These are phyloP conservation scores for Sonneratia caseolaris DNA, from an alignment of 345 rosid genomes.

Conservation along the genomic window DNA sequence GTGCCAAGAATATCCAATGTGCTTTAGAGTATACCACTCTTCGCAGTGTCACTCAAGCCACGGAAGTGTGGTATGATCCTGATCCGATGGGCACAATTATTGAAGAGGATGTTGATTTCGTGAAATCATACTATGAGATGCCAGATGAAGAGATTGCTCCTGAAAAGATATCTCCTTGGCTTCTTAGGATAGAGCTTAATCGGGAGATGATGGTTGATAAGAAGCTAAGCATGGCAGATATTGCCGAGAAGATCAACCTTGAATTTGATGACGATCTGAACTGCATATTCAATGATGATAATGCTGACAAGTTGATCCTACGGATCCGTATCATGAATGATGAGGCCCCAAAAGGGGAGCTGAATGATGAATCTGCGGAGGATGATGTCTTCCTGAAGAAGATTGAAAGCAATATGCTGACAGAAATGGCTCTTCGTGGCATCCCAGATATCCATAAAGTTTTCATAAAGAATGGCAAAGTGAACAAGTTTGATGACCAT, in stretches of 20 bases:
- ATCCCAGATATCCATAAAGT: conserved; percentile 95
- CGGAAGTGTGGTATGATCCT: conserved; percentile 98
- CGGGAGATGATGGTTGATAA: conserved; percentile 99
- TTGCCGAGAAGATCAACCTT: conserved; percentile 89
- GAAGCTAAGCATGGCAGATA: conserved; percentile 91
- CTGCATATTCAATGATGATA: conserved; percentile 92
- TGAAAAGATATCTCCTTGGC: conserved; percentile 93
- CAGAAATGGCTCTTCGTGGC: conserved; percentile 96
- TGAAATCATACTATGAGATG: conserved; percentile 92
- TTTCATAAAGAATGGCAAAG: conserved; percentile 72
- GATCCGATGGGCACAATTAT: conserved; percentile 89
- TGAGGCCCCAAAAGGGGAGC: conserved; percentile 83
- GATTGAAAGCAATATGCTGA: conserved; percentile 94
- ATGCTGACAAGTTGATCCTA: conserved; percentile 82
- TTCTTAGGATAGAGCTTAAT: conserved; percentile 90
- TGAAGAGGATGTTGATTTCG: conserved; percentile 88
- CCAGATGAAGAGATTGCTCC: conserved; percentile 96
- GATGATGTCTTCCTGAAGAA: conserved; percentile 95
- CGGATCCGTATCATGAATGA: conserved; percentile 94
- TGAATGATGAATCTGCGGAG: conserved; percentile 83
- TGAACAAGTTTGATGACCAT: conserved; percentile 65
- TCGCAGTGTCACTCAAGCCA: conserved; percentile 89
- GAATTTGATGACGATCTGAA: conserved; percentile 90
- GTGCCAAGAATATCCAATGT: conserved; percentile 92
- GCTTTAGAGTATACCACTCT: conserved; percentile 95